Percentiles rank a stretch among this genome's conserved stretches.
phyloP scores from a whole-genome alignment of 192 early-diverging fungal species.

The Entomortierella chlamydospora region DNA sequence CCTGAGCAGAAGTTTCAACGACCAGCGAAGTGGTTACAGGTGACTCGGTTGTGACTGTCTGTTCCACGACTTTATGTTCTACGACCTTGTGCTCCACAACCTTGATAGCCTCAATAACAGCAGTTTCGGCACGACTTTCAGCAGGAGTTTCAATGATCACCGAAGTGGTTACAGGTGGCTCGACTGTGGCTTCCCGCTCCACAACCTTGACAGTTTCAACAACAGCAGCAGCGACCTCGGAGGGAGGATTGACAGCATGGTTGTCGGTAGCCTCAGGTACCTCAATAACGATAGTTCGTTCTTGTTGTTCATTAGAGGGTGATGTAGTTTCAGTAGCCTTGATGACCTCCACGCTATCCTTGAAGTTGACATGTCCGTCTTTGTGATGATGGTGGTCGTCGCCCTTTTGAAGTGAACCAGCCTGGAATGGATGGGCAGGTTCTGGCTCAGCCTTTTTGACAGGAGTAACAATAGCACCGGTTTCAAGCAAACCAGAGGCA shows the following conservation, averaged over 20 bases:
- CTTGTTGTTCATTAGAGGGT: neutral
- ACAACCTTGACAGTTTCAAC: neutral
- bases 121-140: too few species aligned
- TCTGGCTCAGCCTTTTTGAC: conserved; percentile 1
- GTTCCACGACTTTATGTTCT: too few species aligned
- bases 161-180: neutral
- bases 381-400: conserved; percentile 4
- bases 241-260: conserved; percentile 1
- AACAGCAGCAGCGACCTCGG: neutral
- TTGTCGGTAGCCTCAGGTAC: conserved; percentile 15
- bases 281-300: conserved; percentile 6
- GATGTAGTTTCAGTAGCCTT: conserved; percentile 1
- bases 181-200: neutral
- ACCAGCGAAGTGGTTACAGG: neutral
- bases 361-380: conserved; percentile 30
- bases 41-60: neutral
- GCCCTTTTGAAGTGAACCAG: neutral
- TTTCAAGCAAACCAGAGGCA: conserved; percentile 5
- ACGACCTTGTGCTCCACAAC: too few species aligned
- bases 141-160: neutral
- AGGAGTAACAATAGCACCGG: neutral
- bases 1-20: neutral
- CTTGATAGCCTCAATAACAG: too few species aligned
- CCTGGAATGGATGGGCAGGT: neutral
- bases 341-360: conserved; percentile 26